Conservation (phyloP, 208 protist genomes). For the Willaertia magna region DNA sequence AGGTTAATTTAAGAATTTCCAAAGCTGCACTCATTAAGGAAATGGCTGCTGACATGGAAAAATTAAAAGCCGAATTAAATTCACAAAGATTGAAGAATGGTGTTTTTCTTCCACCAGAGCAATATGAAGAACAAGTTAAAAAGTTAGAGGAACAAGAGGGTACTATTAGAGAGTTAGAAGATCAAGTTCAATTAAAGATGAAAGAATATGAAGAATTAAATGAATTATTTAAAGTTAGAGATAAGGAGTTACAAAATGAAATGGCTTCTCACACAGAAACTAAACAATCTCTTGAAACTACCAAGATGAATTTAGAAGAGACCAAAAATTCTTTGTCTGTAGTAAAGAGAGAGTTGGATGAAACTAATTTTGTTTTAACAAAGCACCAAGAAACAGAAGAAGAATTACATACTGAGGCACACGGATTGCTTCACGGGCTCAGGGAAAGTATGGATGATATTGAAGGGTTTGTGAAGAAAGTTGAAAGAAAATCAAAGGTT, state of each 20-base stretch:
- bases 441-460: background rate
- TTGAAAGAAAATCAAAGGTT: background rate
- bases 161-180: background rate
- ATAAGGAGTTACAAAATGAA: background rate
- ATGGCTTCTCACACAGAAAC: background rate
- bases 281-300: background rate
- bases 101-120: conserved; percentile 30
- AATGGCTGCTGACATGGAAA: conserved; percentile 33
- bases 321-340: background rate
- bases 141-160: conserved; percentile 1
- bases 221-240: background rate
- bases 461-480: background rate
- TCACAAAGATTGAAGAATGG: conserved; percentile 28
- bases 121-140: conserved; percentile 23
- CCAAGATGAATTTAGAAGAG: background rate
- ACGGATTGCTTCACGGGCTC: background rate
- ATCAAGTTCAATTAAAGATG: background rate
- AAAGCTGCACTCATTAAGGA: conserved; percentile 40
- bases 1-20: conserved; percentile 45
- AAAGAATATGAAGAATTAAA: conserved; percentile 3
- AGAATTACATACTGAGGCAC: background rate
- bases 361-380: background rate
- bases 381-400: background rate
- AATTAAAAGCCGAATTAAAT: conserved; percentile 38
- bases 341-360: background rate